Evolutionary conservation across 2,329 filamentous ascomycete species (phyloP).

Genomic region (Herpotrichia juniperi): DNA sequence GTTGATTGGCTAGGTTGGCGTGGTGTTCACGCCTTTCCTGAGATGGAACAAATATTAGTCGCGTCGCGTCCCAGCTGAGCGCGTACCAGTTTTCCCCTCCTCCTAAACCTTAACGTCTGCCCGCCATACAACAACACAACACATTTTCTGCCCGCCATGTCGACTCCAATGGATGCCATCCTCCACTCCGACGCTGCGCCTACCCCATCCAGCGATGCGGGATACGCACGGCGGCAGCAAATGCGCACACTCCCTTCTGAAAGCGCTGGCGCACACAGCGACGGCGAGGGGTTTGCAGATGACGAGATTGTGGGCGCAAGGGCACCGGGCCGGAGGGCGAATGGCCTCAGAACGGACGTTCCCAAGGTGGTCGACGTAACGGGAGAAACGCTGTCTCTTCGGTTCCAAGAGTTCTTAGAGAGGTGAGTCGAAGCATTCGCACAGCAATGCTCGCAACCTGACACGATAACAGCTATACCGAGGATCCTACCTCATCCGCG

Average conservation of each 20-base stretch:
- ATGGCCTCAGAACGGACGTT: constrained; percentile 62
- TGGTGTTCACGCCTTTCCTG: not conserved
- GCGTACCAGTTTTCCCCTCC: constrained; percentile 4
- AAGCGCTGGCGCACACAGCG: constrained; percentile 59
- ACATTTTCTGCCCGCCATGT: constrained; percentile 48
- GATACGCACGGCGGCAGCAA: constrained; percentile 45
- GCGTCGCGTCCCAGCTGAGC: not conserved
- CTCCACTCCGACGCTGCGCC: constrained; percentile 54
- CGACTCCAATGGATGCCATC: constrained; percentile 58
- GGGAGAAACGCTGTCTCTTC: constrained; percentile 74
- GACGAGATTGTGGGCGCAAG: constrained; percentile 65
- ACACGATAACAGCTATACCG: constrained; percentile 60
- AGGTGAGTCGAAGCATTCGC: constrained; percentile 56
- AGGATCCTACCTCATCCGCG: constrained; percentile 69
- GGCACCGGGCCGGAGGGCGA: constrained; percentile 43
- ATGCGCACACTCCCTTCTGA: constrained; percentile 56
- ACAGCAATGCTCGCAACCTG: constrained; percentile 10
- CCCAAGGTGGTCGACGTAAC: constrained; percentile 78
- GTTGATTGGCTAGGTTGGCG: no score
- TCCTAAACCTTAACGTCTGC: constrained; percentile 11
- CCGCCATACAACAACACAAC: constrained; percentile 8
- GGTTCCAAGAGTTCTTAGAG: constrained; percentile 82
- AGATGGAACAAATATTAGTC: not conserved
- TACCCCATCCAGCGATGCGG: constrained; percentile 44
- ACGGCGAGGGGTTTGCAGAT: constrained; percentile 65